These are phyloP conservation scores for Inga oerstediana DNA, from an alignment of 306 rosid species.

Conservation along the genomic window DNA sequence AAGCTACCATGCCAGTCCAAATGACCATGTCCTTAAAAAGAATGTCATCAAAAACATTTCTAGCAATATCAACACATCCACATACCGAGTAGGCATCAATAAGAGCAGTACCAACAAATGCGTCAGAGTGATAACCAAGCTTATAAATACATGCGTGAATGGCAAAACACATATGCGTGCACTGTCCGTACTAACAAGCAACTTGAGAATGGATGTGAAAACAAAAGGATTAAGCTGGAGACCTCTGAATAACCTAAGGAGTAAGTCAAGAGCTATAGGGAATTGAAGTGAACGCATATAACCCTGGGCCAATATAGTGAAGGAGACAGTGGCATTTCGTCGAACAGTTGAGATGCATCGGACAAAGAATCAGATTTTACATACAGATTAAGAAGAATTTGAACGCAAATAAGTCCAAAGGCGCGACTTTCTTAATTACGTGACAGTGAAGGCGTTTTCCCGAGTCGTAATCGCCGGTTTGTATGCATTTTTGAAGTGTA, in stretches of 20 bases:
- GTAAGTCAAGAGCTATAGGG: background rate
- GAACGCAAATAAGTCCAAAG: background rate
- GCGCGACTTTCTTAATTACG: background rate
- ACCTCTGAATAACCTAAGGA: background rate
- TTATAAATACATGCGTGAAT: background rate
- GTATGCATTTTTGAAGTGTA: background rate
- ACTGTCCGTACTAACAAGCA: background rate
- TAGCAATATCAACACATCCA: background rate
- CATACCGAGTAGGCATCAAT: conserved; percentile 5
- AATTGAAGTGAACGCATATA: background rate
- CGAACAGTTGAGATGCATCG: background rate
- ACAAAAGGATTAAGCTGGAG: background rate
- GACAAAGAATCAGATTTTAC: background rate
- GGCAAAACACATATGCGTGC: background rate
- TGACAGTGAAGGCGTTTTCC: background rate
- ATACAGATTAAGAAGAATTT: background rate
- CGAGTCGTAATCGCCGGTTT: background rate
- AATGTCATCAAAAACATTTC: background rate
- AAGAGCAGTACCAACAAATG: background rate
- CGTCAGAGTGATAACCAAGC: background rate
- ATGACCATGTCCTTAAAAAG: background rate
- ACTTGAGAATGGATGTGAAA: conserved; percentile 2
- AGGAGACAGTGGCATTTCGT: background rate
- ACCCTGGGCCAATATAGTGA: background rate
- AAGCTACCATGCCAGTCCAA: conserved; percentile 11